Conservation (phyloP, 1,139 yeast genomes). For the Saccharomyces hybrid region DNA sequence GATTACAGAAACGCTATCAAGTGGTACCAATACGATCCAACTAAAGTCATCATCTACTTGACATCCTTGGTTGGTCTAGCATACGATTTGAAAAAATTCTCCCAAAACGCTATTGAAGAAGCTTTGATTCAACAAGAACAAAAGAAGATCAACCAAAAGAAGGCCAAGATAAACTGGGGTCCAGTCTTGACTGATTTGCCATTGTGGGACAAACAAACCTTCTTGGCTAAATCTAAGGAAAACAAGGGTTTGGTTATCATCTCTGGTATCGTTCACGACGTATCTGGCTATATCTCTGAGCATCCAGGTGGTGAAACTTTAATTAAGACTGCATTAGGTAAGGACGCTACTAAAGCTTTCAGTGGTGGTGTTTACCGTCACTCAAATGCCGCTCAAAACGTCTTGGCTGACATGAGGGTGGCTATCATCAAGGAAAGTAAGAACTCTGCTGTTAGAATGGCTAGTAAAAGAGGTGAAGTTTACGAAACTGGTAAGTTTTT, state of each 20-base stretch:
- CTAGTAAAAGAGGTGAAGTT: constrained; percentile 32
- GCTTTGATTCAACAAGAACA: constrained; percentile 94
- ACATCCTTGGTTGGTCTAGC: constrained; percentile 79
- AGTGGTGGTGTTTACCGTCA: constrained; percentile 97
- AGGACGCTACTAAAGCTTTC: constrained; percentile 95
- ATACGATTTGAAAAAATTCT: constrained; percentile 83
- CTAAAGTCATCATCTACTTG: constrained; percentile 69
- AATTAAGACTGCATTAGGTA: constrained; percentile 79
- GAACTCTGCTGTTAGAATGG: constrained; percentile 33
- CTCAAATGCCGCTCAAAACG: constrained; percentile 95
- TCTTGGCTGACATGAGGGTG: constrained; percentile 91
- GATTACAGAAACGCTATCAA: constrained; percentile 96
- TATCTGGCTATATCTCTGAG: constrained; percentile 71
- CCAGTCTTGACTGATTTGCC: constrained; percentile 77
- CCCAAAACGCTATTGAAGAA: constrained; percentile 93
- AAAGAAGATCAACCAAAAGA: constrained; percentile 83
- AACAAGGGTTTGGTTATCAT: constrained; percentile 64
- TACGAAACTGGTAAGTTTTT: constrained; percentile 16
- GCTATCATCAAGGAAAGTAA: constrained; percentile 75
- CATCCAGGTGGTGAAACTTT: constrained; percentile 98
- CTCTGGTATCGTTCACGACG: constrained; percentile 93
- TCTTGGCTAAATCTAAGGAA: constrained; percentile 56
- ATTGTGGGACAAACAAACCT: constrained; percentile 82
- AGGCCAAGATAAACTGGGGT: constrained; percentile 86
- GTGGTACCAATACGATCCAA: constrained; percentile 99